Base-by-base conservation (phyloP, 768 basidiomycete species). In the Kwoniella bestiolae region DNA sequence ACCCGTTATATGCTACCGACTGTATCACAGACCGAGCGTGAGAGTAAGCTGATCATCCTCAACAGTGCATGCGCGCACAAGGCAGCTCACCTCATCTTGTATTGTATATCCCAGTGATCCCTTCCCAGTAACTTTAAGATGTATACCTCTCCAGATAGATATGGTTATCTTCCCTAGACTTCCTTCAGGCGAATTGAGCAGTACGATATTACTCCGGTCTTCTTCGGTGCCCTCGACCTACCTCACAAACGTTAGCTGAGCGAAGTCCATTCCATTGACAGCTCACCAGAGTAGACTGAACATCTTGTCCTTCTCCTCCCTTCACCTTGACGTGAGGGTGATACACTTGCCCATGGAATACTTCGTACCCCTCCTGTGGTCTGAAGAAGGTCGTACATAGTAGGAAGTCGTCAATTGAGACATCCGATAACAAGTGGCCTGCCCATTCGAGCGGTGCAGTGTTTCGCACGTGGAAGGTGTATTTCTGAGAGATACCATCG, bases 391-490 rank as follows among this genome's bases (percentile, higher is more conserved):
- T 55, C 3, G 63, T 46, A 31, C 56, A 56, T 32, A 64, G 21
- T 21, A 38, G 51, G 7, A 45, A 21, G 8, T 28, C 25, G 34
- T 41, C 38, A 41, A 41, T 18, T 41, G 12, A 11, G 38, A 41
- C 18, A 41, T 41, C 18, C 12, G 38, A 41, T 18, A 41, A 41
- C 38, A 41, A 41, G 11, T 11, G 18, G 18, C 18, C 60, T 26
- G 31, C 18, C 49, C 49, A 52, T 34, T 25, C 32, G 12, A 26
- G 35, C 4, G 34, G 32, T 5, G 32, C 8, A 7, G 49, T 53
- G 25, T 52, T 52, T 16, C 23, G 31, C 3, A 63, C 53, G 46
- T 63, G 61, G 23, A 63, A 25, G 7, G 61, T 51, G 41, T 63
- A 63, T 14, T 11, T 46, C 61, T 63, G 21, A 29, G 5, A 4